Percentiles rank a stretch among this genome's conserved stretches.
Conservation (phyloP, 768 basidiomycete species). For the Mrakia blollopis region DNA sequence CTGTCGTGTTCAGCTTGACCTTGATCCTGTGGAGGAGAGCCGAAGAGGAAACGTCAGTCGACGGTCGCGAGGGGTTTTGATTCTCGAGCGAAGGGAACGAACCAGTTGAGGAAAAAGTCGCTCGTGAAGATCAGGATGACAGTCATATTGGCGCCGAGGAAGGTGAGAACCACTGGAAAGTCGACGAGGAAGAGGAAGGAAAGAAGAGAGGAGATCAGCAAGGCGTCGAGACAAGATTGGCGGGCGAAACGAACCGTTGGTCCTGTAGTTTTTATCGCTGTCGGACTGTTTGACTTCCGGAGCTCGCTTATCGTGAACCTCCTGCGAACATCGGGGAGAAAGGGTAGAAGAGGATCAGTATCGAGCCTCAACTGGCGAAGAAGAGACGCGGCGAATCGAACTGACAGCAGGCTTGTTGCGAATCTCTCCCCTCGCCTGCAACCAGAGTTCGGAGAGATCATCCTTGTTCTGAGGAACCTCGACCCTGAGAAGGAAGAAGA, state of each 20-base stretch:
- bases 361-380: background rate
- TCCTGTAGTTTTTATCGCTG: conserved; percentile 42
- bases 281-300: conserved; percentile 85
- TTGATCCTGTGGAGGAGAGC: conserved; percentile 49
- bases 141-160: conserved; percentile 67
- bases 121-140: conserved; percentile 53
- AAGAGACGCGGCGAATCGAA: background rate
- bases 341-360: background rate
- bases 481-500: conserved; percentile 45
- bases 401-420: conserved; percentile 55
- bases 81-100: too few relatives aligned
- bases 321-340: conserved; percentile 35
- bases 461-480: conserved; percentile 74
- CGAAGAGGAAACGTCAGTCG: too few relatives aligned
- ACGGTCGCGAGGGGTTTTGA: too few relatives aligned
- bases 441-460: conserved; percentile 83
- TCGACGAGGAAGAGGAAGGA: background rate
- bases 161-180: conserved; percentile 37
- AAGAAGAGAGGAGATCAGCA: background rate
- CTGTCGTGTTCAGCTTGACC: conserved; percentile 49
- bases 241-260: conserved; percentile 33
- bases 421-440: conserved; percentile 65
- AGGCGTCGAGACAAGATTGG: background rate
- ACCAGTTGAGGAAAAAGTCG: conserved; percentile 63
- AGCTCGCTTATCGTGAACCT: conserved; percentile 74